Evolutionary conservation across 139 green algal species (phyloP), one percentile per base, ranked within the genome.

Genomic region (Coelastrella sp.): DNA sequence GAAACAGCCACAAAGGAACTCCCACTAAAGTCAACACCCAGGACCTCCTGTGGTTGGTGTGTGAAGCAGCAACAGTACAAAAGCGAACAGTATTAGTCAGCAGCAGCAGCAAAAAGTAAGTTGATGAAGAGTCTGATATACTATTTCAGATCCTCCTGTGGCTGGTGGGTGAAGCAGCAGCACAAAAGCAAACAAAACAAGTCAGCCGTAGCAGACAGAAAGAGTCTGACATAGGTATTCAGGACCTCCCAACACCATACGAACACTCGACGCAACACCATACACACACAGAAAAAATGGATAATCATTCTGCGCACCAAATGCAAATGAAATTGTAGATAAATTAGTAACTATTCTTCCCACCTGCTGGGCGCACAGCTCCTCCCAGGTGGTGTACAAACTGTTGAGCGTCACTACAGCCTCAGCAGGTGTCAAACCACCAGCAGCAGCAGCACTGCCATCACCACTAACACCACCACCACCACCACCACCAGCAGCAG

Each of bases 361-460:
- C 60, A 90, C 85, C 85, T 78, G 63, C 49, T 91, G 20, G 5
- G 49, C 87, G 61, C 87, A 91, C 35, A 91, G 87, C 78, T 91
- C 78, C 61, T 91, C 87, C 87, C 87, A 91, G 12, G 63, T 91
- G 27, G 78, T 91, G 65, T 91, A 91, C 7, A 91, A 72, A 78
- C 65, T 87, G 87, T 91, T 91, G 9, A 91, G 87, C 35, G 20
- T 72, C 19, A 91, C 87, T 63, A 91, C 87, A 73, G 74, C 73
- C 59, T 90, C 85, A 73, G 74, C 85, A 76, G 85, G 73, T 10
- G 24, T 84, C 57, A 90, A 78, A 27, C 57, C 73, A 73, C 12
- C 58, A 27, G 35, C 49, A 68, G 10, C 78, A 35, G 15, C 7
- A 15, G 7, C 7, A 49, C 56, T 20, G 17, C 7, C 49, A 49